Evolutionary conservation across 2,329 filamentous ascomycete genomes (phyloP).

Genomic region (Celoporthe dispersa): DNA sequence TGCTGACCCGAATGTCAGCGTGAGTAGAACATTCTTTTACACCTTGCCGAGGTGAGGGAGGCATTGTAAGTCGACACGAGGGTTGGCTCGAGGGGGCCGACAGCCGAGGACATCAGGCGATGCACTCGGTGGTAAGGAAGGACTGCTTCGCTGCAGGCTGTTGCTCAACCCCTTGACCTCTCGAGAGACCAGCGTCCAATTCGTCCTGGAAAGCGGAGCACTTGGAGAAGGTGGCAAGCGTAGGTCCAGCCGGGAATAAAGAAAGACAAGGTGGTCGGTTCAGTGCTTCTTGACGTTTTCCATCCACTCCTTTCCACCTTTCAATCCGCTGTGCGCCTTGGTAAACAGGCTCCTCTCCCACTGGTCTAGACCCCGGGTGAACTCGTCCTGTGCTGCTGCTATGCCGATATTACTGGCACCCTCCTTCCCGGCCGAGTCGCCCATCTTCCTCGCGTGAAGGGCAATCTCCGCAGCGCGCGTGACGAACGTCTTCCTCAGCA

Average conservation of each 20-base stretch:
- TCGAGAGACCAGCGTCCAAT: background rate
- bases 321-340: slow-evolving; percentile 74
- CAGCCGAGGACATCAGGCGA: background rate
- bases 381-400: slow-evolving; percentile 73
- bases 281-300: slow-evolving; percentile 59
- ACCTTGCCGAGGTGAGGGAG: background rate
- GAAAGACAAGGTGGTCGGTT: background rate
- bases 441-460: slow-evolving; percentile 85
- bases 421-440: slow-evolving; percentile 70
- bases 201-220: background rate
- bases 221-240: background rate
- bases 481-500: slow-evolving; percentile 80
- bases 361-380: slow-evolving; percentile 86
- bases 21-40: background rate
- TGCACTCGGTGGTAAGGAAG: background rate
- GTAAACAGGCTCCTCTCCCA: slow-evolving; percentile 80
- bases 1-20: background rate
- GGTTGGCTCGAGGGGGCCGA: background rate
- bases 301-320: slow-evolving; percentile 71
- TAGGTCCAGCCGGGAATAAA: background rate
- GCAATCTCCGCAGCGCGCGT: slow-evolving; percentile 80
- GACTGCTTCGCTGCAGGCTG: background rate
- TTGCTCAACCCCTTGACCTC: background rate
- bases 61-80: background rate
- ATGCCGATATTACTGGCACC: slow-evolving; percentile 64